Percentiles rank a stretch among this genome's conserved stretches.
phyloP scores from a whole-genome alignment of 805 yeast species.

The Dipodascus geniculatus region DNA sequence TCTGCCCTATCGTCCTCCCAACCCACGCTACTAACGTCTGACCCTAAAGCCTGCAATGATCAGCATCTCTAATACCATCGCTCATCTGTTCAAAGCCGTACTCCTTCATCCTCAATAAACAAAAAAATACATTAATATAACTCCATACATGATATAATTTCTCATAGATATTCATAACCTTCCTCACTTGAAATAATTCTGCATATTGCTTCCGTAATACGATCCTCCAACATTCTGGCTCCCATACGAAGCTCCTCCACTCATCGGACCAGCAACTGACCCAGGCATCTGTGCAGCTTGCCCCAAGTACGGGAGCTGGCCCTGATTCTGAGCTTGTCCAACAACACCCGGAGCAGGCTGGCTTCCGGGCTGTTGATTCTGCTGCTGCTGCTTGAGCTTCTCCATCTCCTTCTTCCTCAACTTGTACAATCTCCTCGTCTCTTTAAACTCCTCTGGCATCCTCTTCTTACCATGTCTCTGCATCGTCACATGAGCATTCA shows the following conservation, averaged over 20 bases:
- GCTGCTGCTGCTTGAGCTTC: slow-evolving; percentile 4
- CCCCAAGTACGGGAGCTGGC: slow-evolving; percentile 4
- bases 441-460: slow-evolving; percentile 42
- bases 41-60: too few species aligned
- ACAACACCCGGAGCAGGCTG: slow-evolving; percentile 5
- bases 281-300: too few species aligned
- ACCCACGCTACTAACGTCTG: too few species aligned
- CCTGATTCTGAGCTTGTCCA: slow-evolving; percentile 10
- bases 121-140: too few species aligned
- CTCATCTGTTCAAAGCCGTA: too few species aligned
- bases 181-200: not conserved
- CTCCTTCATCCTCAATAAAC: too few species aligned
- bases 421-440: slow-evolving; percentile 34
- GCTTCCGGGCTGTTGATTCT: not conserved
- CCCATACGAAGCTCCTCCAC: too few species aligned
- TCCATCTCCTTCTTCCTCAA: slow-evolving; percentile 28
- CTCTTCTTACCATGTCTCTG: slow-evolving; percentile 46
- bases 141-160: too few species aligned
- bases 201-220: not conserved
- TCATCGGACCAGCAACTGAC: too few species aligned
- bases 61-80: too few species aligned
- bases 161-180: not conserved
- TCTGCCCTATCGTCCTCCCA: too few species aligned
- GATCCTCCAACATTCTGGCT: not conserved
- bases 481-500: slow-evolving; percentile 42